These are phyloP conservation scores for Leptographium wingfieldii DNA, from an alignment of 2,329 filamentous ascomycete genomes.

Conservation along the genomic window DNA sequence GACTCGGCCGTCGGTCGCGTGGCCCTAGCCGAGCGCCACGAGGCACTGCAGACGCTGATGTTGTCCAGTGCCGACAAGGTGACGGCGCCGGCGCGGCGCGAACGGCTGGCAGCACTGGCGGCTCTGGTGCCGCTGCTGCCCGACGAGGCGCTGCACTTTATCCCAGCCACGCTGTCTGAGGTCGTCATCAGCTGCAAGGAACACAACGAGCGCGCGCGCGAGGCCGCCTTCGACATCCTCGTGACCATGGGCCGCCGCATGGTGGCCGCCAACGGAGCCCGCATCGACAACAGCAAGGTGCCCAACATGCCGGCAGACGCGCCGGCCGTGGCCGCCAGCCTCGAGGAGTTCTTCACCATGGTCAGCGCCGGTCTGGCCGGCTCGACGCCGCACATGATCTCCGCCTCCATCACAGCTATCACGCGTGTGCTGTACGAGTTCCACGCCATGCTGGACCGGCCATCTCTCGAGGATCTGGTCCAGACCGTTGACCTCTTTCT, in stretches of 20 bases:
- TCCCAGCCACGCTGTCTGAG: conserved; percentile 81
- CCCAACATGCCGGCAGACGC: conserved; percentile 76
- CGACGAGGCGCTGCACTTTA: conserved; percentile 72
- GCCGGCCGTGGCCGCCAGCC: conserved; percentile 60
- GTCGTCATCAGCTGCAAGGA: conserved; percentile 96
- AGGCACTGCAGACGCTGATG: conserved; percentile 71
- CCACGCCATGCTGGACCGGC: conserved; percentile 52
- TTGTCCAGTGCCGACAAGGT: conserved; percentile 72
- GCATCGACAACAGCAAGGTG: conserved; percentile 76
- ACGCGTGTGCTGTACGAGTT: conserved; percentile 92
- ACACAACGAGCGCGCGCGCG: conserved; percentile 88
- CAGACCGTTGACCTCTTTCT: conserved; percentile 94
- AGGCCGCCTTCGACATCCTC: conserved; percentile 78
- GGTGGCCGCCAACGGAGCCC: conserved; percentile 48
- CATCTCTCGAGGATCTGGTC: conserved; percentile 71
- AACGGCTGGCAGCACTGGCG: conserved; percentile 71
- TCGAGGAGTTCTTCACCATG: conserved; percentile 98
- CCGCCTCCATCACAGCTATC: conserved; percentile 87
- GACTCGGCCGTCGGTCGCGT: conserved; percentile 63
- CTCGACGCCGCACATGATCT: conserved; percentile 92
- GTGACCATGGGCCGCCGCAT: conserved; percentile 82
- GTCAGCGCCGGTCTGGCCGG: conserved; percentile 89
- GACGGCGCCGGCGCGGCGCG: conserved; percentile 71
- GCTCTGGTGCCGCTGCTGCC: conserved; percentile 72
- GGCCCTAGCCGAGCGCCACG: conserved; percentile 64